Base-by-base conservation (phyloP, 2,329 filamentous ascomycete genomes). In the Pseudocercospora macadamiae region DNA sequence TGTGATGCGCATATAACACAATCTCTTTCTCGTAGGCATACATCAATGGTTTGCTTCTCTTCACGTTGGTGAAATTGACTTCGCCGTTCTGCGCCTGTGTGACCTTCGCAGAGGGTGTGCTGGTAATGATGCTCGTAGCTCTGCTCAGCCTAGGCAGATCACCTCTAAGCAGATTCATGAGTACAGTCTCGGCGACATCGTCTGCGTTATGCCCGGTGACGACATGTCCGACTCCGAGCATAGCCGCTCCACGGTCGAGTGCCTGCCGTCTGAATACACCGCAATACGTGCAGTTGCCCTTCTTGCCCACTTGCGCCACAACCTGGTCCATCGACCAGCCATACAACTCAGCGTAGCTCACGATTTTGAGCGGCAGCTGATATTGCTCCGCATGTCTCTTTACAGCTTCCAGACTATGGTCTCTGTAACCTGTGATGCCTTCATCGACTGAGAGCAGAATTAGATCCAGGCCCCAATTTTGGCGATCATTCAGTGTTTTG, bases 251-350 rank as follows among this genome's bases (percentile, higher is more conserved):
- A 7, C 95, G 86, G 74, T 99, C 95, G 30, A 99, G 82, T 1
- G 95, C 95, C 77, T 99, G 95, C 59, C 96, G 84, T 54, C 95
- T 83, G 73, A 99, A 99, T 16, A 99, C 95, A 12, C 95, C 95
- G 71, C 95, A 99, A 71, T 99, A 99, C 26, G 96, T 99, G 82
- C 95, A 99, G 76, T 99, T 99, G 26, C 93, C 93, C 75, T 97
- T 97, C 79, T 97, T 97, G 12, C 95, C 95, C 51, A 99, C 90
- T 48, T 93, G 91, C 69, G 93, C 90, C 3, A 99, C 96, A 8
- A 99, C 95, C 71, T 97, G 91, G 71, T 99, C 95, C 95, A 99
- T 99, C 1, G 93, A 97, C 95, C 95, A 99, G 7, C 93, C 95
- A 73, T 99, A 99, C 8, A 99, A 80, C 70, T 97, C 90, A 54